phyloP scores from a whole-genome alignment of 2,329 filamentous ascomycete genomes.

The Cladosporium sp. region DNA sequence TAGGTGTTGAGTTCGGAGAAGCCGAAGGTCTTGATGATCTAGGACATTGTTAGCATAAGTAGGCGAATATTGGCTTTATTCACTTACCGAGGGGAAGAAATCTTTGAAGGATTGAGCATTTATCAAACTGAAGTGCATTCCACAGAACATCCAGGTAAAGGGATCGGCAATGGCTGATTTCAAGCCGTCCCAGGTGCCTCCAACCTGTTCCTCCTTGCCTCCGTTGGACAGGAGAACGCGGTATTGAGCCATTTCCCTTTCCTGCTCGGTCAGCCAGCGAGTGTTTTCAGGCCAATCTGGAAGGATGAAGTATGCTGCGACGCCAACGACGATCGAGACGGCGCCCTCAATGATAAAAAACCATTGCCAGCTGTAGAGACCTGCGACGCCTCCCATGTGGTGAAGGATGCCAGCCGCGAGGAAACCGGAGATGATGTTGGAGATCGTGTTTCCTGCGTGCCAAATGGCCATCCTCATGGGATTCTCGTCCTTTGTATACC shows the following conservation, averaged over 20 bases:
- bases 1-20: constrained; percentile 58
- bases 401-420: constrained; percentile 43
- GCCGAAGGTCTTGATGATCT: constrained; percentile 65
- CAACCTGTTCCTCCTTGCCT: constrained; percentile 35
- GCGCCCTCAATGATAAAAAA: constrained; percentile 49
- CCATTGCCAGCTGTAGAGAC: constrained; percentile 25
- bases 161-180: constrained; percentile 33
- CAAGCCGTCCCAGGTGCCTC: constrained; percentile 34
- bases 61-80: not conserved
- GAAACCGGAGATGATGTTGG: constrained; percentile 44
- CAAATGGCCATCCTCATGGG: constrained; percentile 44
- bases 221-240: constrained; percentile 29
- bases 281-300: constrained; percentile 53
- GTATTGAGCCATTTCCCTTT: constrained; percentile 48
- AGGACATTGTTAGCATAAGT: constrained; percentile 22
- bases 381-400: constrained; percentile 36
- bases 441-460: constrained; percentile 45
- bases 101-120: constrained; percentile 32
- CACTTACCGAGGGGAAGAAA: constrained; percentile 29
- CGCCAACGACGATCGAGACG: constrained; percentile 51
- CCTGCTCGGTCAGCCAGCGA: constrained; percentile 48
- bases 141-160: constrained; percentile 39
- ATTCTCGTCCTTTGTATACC: constrained; percentile 45
- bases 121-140: constrained; percentile 38
- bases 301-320: constrained; percentile 50